Base-by-base conservation (phyloP, 1,284 basidiomycete genomes). In the Lentinula novae-zelandiae region DNA sequence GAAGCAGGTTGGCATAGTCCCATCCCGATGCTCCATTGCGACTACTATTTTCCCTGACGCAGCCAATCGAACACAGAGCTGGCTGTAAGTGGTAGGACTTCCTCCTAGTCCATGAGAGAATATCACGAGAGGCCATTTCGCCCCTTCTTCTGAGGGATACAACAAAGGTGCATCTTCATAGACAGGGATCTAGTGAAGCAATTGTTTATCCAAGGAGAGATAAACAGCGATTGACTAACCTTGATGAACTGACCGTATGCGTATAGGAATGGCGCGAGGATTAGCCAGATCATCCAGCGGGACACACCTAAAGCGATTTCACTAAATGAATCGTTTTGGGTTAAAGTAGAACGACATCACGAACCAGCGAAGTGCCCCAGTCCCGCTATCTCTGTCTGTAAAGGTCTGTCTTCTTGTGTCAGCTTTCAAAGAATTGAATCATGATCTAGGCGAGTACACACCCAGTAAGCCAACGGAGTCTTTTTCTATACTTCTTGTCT, bases 61-160 rank as follows among this genome's bases (percentile, higher is more conserved):
- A 2, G 91, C 92, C 31, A 94, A 73, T 12, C 81, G 78, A 2
- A 80, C 76, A 67, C 90, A 93, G 62, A 87, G 73, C 72, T 92
- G 87, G 63, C 89, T 89, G 70, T 93, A 93, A 0, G 84, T 82
- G 0, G 84, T 89, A 22, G 85, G 76, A 46, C 82, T 85, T 0
- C 91, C 92, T n/a, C 84, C 87, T 10, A 94, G 78, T 17, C 92
- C 92, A 74, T 93, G 92, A 15, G 88, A 91, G 73, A 93, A 93
- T 51, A 93, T 81, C 34, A 92, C 82, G 13, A 93, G 77, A 0
- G 90, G 89, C 84, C 88, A 90, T 48, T 78, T 75, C 42, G 71
- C 69, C 31, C 62, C 51, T 57, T 63, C 62, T 48, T 64, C 58
- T 13, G 55, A 57, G 46, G 83, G 80, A 51, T 74, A 68, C 3